Conservation (phyloP, 768 basidiomycete genomes). For the Terana coerulea region DNA sequence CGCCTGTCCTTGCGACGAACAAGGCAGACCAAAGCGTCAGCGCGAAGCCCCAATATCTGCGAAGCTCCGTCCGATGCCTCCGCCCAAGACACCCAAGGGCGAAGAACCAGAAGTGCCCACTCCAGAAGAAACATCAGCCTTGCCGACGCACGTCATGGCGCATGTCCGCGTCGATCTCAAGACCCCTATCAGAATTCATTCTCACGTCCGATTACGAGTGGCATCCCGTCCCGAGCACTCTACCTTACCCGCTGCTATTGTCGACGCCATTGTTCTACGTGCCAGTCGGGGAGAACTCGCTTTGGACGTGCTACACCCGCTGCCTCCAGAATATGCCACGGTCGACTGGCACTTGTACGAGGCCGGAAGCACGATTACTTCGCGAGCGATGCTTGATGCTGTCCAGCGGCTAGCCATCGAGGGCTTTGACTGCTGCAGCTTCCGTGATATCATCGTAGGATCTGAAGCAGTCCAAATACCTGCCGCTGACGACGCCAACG, state of each 20-base stretch:
- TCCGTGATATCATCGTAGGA: conserved; percentile 46
- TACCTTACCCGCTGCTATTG: conserved; percentile 28
- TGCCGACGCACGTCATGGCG: conserved; percentile 39
- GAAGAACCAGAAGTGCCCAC: not conserved
- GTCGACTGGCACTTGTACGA: conserved; percentile 68
- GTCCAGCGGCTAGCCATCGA: conserved; percentile 44
- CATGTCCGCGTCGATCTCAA: conserved; percentile 53
- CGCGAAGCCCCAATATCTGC: conserved; percentile 40
- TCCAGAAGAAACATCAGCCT: not conserved
- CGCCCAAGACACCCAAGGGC: conserved; percentile 26
- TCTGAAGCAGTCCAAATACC: not conserved
- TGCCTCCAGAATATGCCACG: conserved; percentile 53
- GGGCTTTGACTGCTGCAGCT: conserved; percentile 41
- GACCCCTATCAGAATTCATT: conserved; percentile 52
- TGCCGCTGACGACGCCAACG: conserved; percentile 10
- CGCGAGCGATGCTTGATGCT: conserved; percentile 64
- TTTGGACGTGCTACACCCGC: conserved; percentile 50
- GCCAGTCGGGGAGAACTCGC: conserved; percentile 50
- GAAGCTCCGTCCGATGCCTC: conserved; percentile 31
- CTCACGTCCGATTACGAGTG: conserved; percentile 60
- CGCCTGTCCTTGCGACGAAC: conserved; percentile 64
- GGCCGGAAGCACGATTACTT: conserved; percentile 60
- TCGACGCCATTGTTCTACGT: conserved; percentile 60
- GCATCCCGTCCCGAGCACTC: conserved; percentile 44
- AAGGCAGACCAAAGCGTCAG: conserved; percentile 47